These are phyloP conservation scores for Arabidopsis lyrata DNA, from an alignment of 441 rosid species.

Conservation along the genomic window DNA sequence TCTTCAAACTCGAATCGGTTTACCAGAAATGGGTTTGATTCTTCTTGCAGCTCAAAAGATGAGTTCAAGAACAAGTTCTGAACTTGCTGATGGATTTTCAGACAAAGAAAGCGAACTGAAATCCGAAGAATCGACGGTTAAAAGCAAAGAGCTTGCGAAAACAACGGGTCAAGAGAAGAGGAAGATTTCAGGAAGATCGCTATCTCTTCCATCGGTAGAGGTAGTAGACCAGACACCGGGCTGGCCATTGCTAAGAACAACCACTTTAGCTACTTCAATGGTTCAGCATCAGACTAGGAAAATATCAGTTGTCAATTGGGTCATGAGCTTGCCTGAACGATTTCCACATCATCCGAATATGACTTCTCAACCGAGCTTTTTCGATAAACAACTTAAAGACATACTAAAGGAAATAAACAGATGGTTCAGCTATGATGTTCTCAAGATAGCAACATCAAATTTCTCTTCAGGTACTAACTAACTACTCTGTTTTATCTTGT, in stretches of 20 bases:
- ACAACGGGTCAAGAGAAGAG: conserved; percentile 37
- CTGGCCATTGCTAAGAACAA: conserved; percentile 80
- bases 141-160: conserved; percentile 29
- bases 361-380: conserved; percentile 41
- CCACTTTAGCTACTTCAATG: conserved; percentile 50
- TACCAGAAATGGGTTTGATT: conserved; percentile 12
- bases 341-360: conserved; percentile 38
- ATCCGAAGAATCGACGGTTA: conserved; percentile 41
- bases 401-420: conserved; percentile 46
- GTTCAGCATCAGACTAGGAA: conserved; percentile 49
- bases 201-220: conserved; percentile 54
- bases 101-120: conserved; percentile 52
- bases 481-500: background rate
- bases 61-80: conserved; percentile 61
- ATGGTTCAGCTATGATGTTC: conserved; percentile 68
- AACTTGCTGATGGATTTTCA: conserved; percentile 39
- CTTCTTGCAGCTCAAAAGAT: conserved; percentile 55
- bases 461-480: conserved; percentile 72
- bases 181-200: conserved; percentile 49
- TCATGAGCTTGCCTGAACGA: conserved; percentile 71
- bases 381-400: conserved; percentile 52
- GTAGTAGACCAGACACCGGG: conserved; percentile 72
- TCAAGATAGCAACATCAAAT: conserved; percentile 67
- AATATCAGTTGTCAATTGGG: conserved; percentile 93
- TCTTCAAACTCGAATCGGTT: conserved; percentile 22